Base-by-base conservation (phyloP, 108 stramenopile species). In the Tribonema minus region DNA sequence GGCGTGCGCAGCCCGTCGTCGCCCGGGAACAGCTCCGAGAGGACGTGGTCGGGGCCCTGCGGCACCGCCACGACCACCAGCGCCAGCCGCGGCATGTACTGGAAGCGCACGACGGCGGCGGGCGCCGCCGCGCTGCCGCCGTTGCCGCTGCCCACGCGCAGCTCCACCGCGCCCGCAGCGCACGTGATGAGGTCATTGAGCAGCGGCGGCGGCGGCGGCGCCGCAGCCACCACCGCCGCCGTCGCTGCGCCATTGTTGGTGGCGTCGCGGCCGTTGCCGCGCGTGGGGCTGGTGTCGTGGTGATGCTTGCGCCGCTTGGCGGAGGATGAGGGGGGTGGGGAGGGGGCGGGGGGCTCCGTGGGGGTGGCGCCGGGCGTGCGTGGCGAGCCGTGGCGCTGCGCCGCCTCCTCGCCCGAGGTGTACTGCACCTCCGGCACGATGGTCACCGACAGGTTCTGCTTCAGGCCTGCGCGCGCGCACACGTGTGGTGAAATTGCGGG, bases 1-100 rank as follows among this genome's bases (percentile, higher is more conserved):
- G 69, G 69, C 28, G 69, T 70, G 58, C 59, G 34, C 54, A 25
- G 33, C 2, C 69, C 69, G 25, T 46, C 59, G 69, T 70, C 69
- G 58, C 35, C 35, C 25, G 69, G 69, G 58, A 70, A 70, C 5
- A 70, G 69, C 58, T 70, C 59, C 27, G 35, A 46, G 58, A 70
- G 69, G 58, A 37, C 25, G 2, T 2, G 30, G 4, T n/a, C 34
- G 2, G 58, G 25, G 38, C 58, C 26, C 35, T 32, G 58, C 26
- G 69, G 69, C 58, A n/a, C 25, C 7, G 26, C 69, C 27, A 35
- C 58, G 26, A 59, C 46, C n/a, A 68, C 2, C n/a, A n/a, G n/a
- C 30, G 41, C 68, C 32, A 68, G 68, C 23, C n/a, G 29, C 15
- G 68, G 68, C 6, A 68, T 31, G 41, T 46, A 68, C 41, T 40